Percentiles rank a stretch among this genome's conserved stretches.
Evolutionary conservation across 2,329 filamentous ascomycete species (phyloP).

Genomic region (Coleophoma crateriformis): DNA sequence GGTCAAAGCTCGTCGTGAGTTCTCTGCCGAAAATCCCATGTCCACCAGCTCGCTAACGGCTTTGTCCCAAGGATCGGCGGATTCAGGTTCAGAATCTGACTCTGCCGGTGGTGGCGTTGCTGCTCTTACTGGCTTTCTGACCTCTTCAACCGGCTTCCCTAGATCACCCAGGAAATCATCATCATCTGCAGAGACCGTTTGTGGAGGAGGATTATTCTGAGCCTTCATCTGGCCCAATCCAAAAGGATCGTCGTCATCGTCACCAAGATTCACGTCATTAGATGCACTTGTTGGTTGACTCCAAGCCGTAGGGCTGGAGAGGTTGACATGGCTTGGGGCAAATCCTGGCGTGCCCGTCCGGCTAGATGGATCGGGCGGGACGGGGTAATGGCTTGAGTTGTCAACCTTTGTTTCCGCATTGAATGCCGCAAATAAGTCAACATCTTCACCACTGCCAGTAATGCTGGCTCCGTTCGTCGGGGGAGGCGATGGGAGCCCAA

Average conservation of each 20-base stretch:
- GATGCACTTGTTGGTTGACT: conserved; percentile 23
- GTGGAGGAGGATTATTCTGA: conserved; percentile 19
- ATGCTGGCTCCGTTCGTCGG: conserved; percentile 15
- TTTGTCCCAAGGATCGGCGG: conserved; percentile 64
- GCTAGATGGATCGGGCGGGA: conserved; percentile 35
- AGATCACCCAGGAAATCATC: conserved; percentile 63
- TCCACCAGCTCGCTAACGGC: conserved; percentile 86
- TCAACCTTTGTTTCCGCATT: conserved; percentile 62
- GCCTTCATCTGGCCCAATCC: conserved; percentile 60
- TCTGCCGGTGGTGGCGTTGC: conserved; percentile 22
- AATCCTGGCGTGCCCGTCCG: conserved; percentile 36
- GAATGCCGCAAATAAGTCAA: conserved; percentile 64
- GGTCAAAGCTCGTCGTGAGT: conserved; percentile 72
- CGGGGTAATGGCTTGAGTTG: conserved; percentile 59
- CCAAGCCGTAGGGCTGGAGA: conserved; percentile 52
- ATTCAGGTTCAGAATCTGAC: conserved; percentile 12
- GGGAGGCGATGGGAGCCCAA: conserved; percentile 25
- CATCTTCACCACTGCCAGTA: conserved; percentile 37
- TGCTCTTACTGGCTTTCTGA: conserved; percentile 39
- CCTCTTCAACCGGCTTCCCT: conserved; percentile 58
- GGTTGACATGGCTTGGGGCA: conserved; percentile 33
- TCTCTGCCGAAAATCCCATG: conserved; percentile 87
- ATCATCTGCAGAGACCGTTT: conserved; percentile 36
- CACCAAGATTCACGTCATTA: conserved; percentile 31
- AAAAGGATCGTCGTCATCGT: conserved; percentile 86